A percentile compares a stretch with the other conserved stretches of the same genome.
Conservation (phyloP, 768 basidiomycete genomes). For the Tylopilus rubrobrunneus region DNA sequence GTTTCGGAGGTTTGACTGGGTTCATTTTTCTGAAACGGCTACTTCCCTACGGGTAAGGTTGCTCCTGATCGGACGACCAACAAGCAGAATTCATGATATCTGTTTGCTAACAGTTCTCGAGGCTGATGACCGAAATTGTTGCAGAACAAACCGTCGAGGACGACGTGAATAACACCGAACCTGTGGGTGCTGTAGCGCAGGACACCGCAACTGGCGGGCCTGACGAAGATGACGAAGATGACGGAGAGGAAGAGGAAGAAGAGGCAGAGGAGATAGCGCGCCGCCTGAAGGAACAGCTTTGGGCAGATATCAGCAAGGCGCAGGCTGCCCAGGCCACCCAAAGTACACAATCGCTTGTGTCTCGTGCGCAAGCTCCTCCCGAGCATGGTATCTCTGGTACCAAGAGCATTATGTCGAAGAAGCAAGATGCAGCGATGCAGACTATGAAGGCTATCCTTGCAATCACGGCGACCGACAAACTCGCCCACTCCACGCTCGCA, state of each 20-base stretch:
- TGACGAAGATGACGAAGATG: slow-evolving; percentile 44
- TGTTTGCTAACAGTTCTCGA: slow-evolving; percentile 2
- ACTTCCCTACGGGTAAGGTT: slow-evolving; percentile 12
- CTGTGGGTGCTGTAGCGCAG: slow-evolving; percentile 1
- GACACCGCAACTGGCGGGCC: slow-evolving; percentile 39
- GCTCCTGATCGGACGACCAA: slow-evolving; percentile 1
- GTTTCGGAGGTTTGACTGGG: slow-evolving; percentile 9
- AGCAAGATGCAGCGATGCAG: slow-evolving; percentile 54
- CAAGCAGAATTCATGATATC: slow-evolving; percentile 5
- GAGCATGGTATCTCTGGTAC: slow-evolving; percentile 10
- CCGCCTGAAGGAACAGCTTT: slow-evolving; percentile 69
- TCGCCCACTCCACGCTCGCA: slow-evolving; percentile 52
- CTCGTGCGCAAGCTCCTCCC: neutral
- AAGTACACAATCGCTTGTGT: slow-evolving; percentile 13
- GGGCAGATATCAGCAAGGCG: slow-evolving; percentile 70
- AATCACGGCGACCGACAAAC: slow-evolving; percentile 51
- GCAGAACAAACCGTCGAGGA: slow-evolving; percentile 4
- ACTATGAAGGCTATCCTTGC: slow-evolving; percentile 65
- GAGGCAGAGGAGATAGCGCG: slow-evolving; percentile 74
- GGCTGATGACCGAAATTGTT: slow-evolving; percentile 13
- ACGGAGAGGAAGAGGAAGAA: slow-evolving; percentile 50
- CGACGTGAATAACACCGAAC: neutral
- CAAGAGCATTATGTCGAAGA: slow-evolving; percentile 30
- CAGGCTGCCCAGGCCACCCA: slow-evolving; percentile 40
- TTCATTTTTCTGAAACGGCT: neutral